phyloP scores from a whole-genome alignment of 768 basidiomycete genomes.

The Tulasnella sp. region DNA sequence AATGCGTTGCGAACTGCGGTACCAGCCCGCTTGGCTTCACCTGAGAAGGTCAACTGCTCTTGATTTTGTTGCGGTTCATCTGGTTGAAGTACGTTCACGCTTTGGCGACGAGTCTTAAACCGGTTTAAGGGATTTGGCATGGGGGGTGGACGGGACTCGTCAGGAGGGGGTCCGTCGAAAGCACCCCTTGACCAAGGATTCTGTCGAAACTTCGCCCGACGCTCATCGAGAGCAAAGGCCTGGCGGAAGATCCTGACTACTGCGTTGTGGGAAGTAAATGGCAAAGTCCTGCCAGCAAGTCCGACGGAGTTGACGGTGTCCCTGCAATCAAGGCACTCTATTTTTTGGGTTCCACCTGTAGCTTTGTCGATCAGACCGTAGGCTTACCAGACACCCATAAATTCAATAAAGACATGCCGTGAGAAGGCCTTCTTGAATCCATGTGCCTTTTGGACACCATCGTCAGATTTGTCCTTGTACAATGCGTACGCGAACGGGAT shows the following conservation, averaged over 20 bases:
- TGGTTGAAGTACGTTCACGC: neutral
- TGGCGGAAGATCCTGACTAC: conserved; percentile 39
- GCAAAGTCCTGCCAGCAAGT: conserved; percentile 36
- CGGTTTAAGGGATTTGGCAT: neutral
- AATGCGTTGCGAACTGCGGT: neutral
- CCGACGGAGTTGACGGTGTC: conserved; percentile 41
- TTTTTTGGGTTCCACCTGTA: neutral
- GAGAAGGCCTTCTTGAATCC: conserved; percentile 40
- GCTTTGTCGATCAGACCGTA: neutral
- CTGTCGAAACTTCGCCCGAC: conserved; percentile 25
- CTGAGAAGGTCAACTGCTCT: neutral
- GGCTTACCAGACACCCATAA: conserved; percentile 38
- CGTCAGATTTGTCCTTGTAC: conserved; percentile 18
- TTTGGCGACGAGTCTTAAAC: neutral
- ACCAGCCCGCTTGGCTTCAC: neutral
- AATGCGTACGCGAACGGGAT: conserved; percentile 4
- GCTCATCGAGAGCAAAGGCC: conserved; percentile 36
- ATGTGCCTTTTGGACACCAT: conserved; percentile 31
- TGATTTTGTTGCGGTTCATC: neutral
- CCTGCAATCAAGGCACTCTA: neutral
- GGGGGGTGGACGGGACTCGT: neutral
- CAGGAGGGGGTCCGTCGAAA: neutral
- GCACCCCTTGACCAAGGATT: conserved; percentile 18
- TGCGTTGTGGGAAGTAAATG: conserved; percentile 37
- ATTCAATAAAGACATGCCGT: conserved; percentile 37